Percentiles rank a stretch among this genome's conserved stretches.
phyloP scores from a whole-genome alignment of 2,329 filamentous ascomycete genomes.

The Aureobasidium pullulans region DNA sequence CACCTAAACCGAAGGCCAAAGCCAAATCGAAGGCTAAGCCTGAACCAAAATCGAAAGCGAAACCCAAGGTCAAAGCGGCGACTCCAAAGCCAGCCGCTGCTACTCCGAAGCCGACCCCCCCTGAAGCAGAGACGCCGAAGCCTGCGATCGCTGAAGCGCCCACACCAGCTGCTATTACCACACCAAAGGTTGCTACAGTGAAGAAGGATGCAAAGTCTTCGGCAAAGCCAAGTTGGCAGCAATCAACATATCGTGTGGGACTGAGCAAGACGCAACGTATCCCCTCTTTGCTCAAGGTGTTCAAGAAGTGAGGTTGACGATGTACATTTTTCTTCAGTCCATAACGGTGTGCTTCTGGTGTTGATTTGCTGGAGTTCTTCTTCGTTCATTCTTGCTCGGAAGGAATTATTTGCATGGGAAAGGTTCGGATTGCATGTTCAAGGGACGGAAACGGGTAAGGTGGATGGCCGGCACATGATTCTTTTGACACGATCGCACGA shows the following conservation, averaged over 20 bases:
- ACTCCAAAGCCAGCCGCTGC: neutral
- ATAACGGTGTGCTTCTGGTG: too few relatives aligned
- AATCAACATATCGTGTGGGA: conserved; percentile 33
- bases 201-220: conserved; percentile 16
- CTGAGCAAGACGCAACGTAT: conserved; percentile 43
- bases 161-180: neutral
- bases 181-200: conserved; percentile 16
- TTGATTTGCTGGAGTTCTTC: too few relatives aligned
- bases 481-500: too few relatives aligned
- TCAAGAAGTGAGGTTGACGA: neutral
- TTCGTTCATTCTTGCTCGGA: too few relatives aligned
- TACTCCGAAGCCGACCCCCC: neutral
- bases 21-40: neutral
- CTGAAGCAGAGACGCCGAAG: conserved; percentile 10
- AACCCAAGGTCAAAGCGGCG: neutral
- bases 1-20: neutral
- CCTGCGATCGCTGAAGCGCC: conserved; percentile 14
- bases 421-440: too few relatives aligned
- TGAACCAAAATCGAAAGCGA: neutral
- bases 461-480: too few relatives aligned
- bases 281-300: conserved; percentile 34
- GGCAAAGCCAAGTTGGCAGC: conserved; percentile 5
- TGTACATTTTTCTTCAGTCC: too few relatives aligned
- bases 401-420: too few relatives aligned
- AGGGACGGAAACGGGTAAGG: too few relatives aligned